Conservation (phyloP, 345 rosid genomes). For the Turritis glabra region DNA sequence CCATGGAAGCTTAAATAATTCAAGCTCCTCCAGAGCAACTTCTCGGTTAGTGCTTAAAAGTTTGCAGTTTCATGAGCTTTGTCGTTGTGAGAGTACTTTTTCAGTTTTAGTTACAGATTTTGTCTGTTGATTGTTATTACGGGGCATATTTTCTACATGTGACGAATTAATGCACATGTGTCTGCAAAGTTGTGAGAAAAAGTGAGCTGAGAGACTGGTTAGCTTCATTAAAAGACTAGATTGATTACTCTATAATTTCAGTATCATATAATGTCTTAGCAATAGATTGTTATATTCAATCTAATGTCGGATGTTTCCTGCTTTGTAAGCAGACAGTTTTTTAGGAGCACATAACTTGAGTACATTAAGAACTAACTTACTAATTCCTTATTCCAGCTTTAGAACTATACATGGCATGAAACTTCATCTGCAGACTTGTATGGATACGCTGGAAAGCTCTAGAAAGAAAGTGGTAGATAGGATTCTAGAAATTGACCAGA, state of each 20-base stretch:
- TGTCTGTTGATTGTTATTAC: slow-evolving; percentile 4
- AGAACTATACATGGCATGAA: slow-evolving; percentile 69
- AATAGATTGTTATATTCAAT: neutral
- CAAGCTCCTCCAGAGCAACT: slow-evolving; percentile 51
- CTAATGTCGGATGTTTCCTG: neutral
- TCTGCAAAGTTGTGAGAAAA: slow-evolving; percentile 5
- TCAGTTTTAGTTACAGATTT: neutral
- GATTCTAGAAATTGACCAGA: slow-evolving; percentile 70
- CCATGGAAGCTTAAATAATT: slow-evolving; percentile 57
- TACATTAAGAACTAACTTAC: slow-evolving; percentile 25
- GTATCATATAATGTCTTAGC: neutral
- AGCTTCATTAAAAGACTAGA: neutral
- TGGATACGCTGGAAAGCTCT: slow-evolving; percentile 69
- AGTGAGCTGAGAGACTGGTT: neutral
- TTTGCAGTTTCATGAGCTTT: slow-evolving; percentile 14
- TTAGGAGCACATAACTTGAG: slow-evolving; percentile 13
- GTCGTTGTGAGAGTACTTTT: neutral
- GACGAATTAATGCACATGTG: neutral
- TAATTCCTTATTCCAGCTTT: slow-evolving; percentile 53
- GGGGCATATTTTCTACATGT: slow-evolving; percentile 11
- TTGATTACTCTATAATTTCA: neutral
- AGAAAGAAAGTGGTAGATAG: slow-evolving; percentile 64
- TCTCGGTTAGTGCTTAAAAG: slow-evolving; percentile 48
- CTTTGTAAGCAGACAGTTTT: slow-evolving; percentile 1
- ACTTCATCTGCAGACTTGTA: slow-evolving; percentile 80